phyloP scores from a whole-genome alignment of 2,329 filamentous ascomycete species.

The Juglanconis sp. region DNA sequence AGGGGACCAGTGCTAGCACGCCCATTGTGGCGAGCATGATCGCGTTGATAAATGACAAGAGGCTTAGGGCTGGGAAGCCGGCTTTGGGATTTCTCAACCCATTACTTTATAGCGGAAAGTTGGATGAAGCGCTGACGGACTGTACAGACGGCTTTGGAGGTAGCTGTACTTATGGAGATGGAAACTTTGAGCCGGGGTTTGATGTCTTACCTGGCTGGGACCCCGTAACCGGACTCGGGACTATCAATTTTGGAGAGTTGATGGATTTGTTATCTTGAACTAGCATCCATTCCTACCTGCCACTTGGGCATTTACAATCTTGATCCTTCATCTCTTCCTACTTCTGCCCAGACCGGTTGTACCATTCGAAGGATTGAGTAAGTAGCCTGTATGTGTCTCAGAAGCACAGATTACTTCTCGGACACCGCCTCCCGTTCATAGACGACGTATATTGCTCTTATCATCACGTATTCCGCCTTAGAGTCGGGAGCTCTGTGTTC shows the following conservation, averaged over 20 bases:
- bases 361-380: too few relatives aligned
- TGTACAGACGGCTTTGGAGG: constrained; percentile 22
- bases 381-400: too few relatives aligned
- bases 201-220: constrained; percentile 40
- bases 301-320: not conserved
- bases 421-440: too few relatives aligned
- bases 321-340: too few relatives aligned
- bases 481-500: too few relatives aligned
- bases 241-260: not conserved
- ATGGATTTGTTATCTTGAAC: not conserved
- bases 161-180: not conserved
- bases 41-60: constrained; percentile 61
- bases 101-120: constrained; percentile 47
- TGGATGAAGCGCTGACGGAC: constrained; percentile 26
- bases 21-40: constrained; percentile 63
- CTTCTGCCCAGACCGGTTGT: too few relatives aligned
- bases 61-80: constrained; percentile 51
- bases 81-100: constrained; percentile 60
- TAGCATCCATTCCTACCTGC: too few relatives aligned
- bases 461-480: too few relatives aligned
- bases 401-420: too few relatives aligned
- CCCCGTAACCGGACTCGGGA: constrained; percentile 1
- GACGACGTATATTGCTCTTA: too few relatives aligned
- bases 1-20: constrained; percentile 50
- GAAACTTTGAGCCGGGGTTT: not conserved